Base-by-base conservation (phyloP, 1,284 basidiomycete genomes). In the Trichosporon faecale region DNA sequence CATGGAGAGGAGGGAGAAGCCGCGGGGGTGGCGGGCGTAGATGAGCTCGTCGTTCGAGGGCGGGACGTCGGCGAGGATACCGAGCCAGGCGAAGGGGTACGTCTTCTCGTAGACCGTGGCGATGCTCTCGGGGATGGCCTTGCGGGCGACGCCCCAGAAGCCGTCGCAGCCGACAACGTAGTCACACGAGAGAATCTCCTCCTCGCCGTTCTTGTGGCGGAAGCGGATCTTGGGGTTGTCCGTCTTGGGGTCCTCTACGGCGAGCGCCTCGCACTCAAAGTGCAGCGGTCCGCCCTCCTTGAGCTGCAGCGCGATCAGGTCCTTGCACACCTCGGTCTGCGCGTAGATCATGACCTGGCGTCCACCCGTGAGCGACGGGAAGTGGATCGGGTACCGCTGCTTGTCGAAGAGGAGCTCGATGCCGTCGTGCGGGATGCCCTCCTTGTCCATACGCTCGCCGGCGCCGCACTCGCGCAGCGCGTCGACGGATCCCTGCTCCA, bases 301-400 rank as follows among this genome's bases (percentile, higher is more conserved):
- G 66, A 73, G 66, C 68, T 73, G 72, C 29, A 73, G 70, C 21
- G 65, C 68, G 40, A 73, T 73, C 8, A 73, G 66, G 68, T 73
- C 72, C 70, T 71, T 71, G 72, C 72, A 73, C 46, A 73, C 68
- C 70, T 73, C 72, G 61, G 72, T 73, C 70, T 73, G 72, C 35
- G 72, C 72, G 68, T 73, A 73, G 70, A 73, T 73, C 72, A 73
- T 73, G 68, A 73, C 72, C 27, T 60, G 52, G 40, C 70, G 70
- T 3, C 72, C 72, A 55, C 65, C 68, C 2, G 72, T 73, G 21
- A 73, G 70, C 18, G 60, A 46, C 8, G 72, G 72, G 55, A 73
- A 73, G 66, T 71, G 61, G 61, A 73, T 63, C 14, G 70, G 70
- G 68, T 73, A 65, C 8, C 72, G 70, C 68, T 66, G 46, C 57